phyloP scores from a whole-genome alignment of 2,329 filamentous ascomycete genomes.

The Aspergillus viridinutans region DNA sequence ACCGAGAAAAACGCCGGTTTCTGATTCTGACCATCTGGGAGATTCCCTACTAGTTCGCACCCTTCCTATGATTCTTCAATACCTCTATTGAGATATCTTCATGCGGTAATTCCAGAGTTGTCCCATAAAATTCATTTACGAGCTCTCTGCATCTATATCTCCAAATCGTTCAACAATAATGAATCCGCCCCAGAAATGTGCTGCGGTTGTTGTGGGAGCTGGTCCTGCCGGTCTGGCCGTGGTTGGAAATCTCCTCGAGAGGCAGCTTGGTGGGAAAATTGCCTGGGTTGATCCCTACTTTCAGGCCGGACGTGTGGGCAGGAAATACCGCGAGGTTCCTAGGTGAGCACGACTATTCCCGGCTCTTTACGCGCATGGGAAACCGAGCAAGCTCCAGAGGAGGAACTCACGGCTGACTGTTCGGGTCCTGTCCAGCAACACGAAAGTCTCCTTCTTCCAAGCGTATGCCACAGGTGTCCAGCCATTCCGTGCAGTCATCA shows the following conservation, averaged over 20 bases:
- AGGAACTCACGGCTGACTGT: conserved; percentile 14
- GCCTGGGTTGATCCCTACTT: conserved; percentile 59
- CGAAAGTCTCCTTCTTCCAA: conserved; percentile 57
- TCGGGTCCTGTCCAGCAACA: conserved; percentile 46
- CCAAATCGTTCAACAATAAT: conserved; percentile 14
- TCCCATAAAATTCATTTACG: not conserved
- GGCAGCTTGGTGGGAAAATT: conserved; percentile 46
- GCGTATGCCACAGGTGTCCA: conserved; percentile 52
- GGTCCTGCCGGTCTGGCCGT: conserved; percentile 58
- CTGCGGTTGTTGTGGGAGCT: conserved; percentile 56
- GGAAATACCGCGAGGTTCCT: conserved; percentile 58
- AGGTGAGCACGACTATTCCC: conserved; percentile 32
- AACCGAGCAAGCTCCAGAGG: not conserved
- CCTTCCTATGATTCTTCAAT: not conserved
- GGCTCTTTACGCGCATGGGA: not conserved
- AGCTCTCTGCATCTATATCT: not conserved
- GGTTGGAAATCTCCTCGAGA: conserved; percentile 59
- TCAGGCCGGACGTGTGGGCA: conserved; percentile 49
- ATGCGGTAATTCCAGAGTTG: not conserved
- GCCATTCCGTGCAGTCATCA: conserved; percentile 51
- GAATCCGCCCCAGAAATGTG: conserved; percentile 36
- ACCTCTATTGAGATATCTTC: not conserved
- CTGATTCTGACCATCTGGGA: conserved; percentile 6
- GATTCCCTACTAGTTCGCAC: conserved; percentile 9
- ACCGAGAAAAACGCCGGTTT: conserved; percentile 15